Percentiles rank a stretch among this genome's conserved stretches.
Conservation (phyloP, 2,329 filamentous ascomycete species). For the Sordariomycetes sp. region DNA sequence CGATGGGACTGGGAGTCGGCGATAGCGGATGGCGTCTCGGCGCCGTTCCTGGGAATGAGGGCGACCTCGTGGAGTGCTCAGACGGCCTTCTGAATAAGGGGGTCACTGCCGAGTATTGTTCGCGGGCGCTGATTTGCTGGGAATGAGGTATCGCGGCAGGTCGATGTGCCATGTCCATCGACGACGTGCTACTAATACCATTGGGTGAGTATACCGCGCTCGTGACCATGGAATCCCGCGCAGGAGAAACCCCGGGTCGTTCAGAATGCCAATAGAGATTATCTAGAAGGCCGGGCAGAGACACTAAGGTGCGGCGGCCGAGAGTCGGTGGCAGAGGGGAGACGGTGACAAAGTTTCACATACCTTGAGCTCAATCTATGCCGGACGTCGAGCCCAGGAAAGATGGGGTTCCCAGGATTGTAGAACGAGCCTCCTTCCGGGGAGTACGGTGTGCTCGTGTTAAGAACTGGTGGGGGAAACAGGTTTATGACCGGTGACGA, state of each 20-base stretch:
- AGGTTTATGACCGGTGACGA: conserved; percentile 35
- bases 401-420: conserved; percentile 27
- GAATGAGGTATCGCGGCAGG: conserved; percentile 38
- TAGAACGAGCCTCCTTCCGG: conserved; percentile 37
- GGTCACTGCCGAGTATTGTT: conserved; percentile 37
- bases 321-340: neutral
- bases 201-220: neutral
- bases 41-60: conserved; percentile 29
- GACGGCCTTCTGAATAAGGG: conserved; percentile 34
- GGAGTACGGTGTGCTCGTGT: conserved; percentile 31
- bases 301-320: neutral
- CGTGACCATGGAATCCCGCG: neutral
- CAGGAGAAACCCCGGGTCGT: neutral
- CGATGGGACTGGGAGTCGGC: conserved; percentile 34
- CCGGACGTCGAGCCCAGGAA: conserved; percentile 36
- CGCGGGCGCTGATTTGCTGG: conserved; percentile 33
- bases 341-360: conserved; percentile 14
- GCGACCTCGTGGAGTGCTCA: conserved; percentile 36
- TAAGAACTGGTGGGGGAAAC: conserved; percentile 35
- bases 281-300: neutral
- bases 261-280: neutral
- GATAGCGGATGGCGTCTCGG: conserved; percentile 39
- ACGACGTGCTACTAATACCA: conserved; percentile 27
- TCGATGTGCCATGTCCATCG: conserved; percentile 45
- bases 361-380: conserved; percentile 42